Conservation (phyloP, 768 basidiomycete genomes). For the Boletus bicolor region DNA sequence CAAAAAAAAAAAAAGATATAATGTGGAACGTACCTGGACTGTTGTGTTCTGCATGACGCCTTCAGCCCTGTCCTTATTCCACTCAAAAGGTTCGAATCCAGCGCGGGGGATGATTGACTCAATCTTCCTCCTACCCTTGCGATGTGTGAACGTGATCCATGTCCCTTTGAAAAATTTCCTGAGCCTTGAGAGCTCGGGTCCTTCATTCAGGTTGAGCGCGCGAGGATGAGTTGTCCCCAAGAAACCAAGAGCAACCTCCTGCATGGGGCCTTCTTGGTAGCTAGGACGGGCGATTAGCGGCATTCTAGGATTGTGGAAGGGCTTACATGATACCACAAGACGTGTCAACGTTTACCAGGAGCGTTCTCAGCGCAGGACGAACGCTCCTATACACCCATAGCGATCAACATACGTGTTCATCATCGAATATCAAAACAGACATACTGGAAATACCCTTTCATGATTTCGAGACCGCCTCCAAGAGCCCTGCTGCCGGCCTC, state of each 20-base stretch:
- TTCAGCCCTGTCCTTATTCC: constrained; percentile 27
- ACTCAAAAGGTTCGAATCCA: constrained; percentile 40
- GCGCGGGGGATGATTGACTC: constrained; percentile 36
- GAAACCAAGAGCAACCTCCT: constrained; percentile 33
- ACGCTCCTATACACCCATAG: constrained; percentile 37
- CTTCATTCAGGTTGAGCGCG: constrained; percentile 26
- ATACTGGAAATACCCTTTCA: constrained; percentile 52
- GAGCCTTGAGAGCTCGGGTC: constrained; percentile 31
- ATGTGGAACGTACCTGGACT: constrained; percentile 35
- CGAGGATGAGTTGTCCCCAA: constrained; percentile 26
- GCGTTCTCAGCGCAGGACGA: constrained; percentile 38
- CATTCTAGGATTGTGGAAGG: not conserved
- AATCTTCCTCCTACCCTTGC: constrained; percentile 33
- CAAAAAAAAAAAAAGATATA: not conserved
- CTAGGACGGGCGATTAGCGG: constrained; percentile 10
- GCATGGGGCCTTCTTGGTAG: constrained; percentile 26
- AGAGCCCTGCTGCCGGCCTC: constrained; percentile 27
- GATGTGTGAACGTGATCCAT: constrained; percentile 31
- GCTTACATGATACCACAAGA: constrained; percentile 45
- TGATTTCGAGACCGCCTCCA: constrained; percentile 39
- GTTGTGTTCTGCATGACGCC: constrained; percentile 28
- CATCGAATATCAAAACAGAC: constrained; percentile 9
- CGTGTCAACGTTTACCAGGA: constrained; percentile 47
- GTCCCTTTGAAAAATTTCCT: constrained; percentile 39
- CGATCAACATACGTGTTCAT: not conserved